phyloP scores from a whole-genome alignment of 176 grass and related monocot genomes.

The Oryza meridionalis region DNA sequence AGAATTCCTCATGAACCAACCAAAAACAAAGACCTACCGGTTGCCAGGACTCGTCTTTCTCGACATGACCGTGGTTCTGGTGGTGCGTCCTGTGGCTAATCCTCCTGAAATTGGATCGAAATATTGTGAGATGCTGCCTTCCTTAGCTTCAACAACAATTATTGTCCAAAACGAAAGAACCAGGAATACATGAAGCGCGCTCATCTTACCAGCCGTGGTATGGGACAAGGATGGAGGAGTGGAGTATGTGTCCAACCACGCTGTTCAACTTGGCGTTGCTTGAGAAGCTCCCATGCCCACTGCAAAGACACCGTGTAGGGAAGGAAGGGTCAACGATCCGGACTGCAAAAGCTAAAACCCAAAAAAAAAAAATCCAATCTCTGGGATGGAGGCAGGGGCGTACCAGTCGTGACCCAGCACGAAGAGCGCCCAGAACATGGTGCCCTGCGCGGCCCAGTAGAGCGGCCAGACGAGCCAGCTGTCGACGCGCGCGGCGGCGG shows the following conservation, averaged over 20 bases:
- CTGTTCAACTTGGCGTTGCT: constrained; percentile 82
- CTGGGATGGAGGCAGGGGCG: neutral
- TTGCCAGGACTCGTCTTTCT: constrained; percentile 97
- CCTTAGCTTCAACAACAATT: constrained; percentile 31
- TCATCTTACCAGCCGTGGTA: constrained; percentile 85
- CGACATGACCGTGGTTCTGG: constrained; percentile 95
- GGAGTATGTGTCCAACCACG: constrained; percentile 91
- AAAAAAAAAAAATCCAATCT: neutral
- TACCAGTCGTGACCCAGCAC: constrained; percentile 98
- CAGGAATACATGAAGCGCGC: constrained; percentile 8
- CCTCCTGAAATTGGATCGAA: constrained; percentile 65
- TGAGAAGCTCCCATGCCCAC: constrained; percentile 96
- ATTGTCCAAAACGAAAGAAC: neutral
- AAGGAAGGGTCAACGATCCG: constrained; percentile 34
- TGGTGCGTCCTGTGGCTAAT: constrained; percentile 98
- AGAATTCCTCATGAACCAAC: constrained; percentile 10
- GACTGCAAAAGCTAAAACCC: neutral
- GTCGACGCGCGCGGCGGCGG: constrained; percentile 66
- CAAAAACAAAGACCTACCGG: constrained; percentile 56
- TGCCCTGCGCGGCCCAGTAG: constrained; percentile 94
- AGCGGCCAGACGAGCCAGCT: constrained; percentile 94
- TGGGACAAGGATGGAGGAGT: constrained; percentile 94
- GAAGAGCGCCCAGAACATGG: constrained; percentile 99
- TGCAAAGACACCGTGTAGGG: constrained; percentile 38
- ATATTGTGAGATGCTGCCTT: neutral